These are phyloP conservation scores for Striga hermonthica DNA, from an alignment of 305 asterid genomes.

Conservation along the genomic window DNA sequence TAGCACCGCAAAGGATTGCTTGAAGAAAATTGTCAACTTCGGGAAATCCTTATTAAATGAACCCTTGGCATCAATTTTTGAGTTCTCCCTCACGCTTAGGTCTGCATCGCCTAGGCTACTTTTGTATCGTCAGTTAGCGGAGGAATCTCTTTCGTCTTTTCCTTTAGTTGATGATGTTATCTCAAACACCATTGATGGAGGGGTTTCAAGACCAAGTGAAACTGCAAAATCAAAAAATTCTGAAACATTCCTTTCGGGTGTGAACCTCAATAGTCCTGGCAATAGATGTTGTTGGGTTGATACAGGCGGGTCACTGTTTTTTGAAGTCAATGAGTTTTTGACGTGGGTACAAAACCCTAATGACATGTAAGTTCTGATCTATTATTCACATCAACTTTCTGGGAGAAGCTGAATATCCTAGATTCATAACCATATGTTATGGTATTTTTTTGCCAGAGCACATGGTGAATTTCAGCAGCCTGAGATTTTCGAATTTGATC, in stretches of 20 bases:
- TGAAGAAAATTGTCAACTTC: conserved; percentile 55
- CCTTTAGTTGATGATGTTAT: conserved; percentile 65
- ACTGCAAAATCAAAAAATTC: conserved; percentile 38
- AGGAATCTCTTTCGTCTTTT: conserved; percentile 92
- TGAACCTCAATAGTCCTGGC: conserved; percentile 49
- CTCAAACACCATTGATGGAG: conserved; percentile 32
- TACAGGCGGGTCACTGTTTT: conserved; percentile 73
- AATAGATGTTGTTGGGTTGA: conserved; percentile 96
- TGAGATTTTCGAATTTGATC: conserved; percentile 91
- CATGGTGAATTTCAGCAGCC: conserved; percentile 77
- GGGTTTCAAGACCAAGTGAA: conserved; percentile 37
- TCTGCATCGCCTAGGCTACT: conserved; percentile 94
- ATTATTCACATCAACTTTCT: conserved; percentile 15
- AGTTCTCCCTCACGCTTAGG: conserved; percentile 92
- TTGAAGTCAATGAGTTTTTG: conserved; percentile 60
- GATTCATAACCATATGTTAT: conserved; percentile 8
- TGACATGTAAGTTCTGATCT: conserved; percentile 53
- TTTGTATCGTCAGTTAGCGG: conserved; percentile 85
- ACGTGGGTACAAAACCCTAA: conserved; percentile 60
- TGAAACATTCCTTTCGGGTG: conserved; percentile 47
- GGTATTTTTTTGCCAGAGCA: conserved; percentile 43
- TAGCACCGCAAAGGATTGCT: conserved; percentile 72
- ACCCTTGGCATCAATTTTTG: conserved; percentile 75
- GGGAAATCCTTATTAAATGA: conserved; percentile 79
- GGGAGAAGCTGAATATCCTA: conserved; percentile 19